Conservation (phyloP, 1,284 basidiomycete genomes). For the Irpex lacteus region DNA sequence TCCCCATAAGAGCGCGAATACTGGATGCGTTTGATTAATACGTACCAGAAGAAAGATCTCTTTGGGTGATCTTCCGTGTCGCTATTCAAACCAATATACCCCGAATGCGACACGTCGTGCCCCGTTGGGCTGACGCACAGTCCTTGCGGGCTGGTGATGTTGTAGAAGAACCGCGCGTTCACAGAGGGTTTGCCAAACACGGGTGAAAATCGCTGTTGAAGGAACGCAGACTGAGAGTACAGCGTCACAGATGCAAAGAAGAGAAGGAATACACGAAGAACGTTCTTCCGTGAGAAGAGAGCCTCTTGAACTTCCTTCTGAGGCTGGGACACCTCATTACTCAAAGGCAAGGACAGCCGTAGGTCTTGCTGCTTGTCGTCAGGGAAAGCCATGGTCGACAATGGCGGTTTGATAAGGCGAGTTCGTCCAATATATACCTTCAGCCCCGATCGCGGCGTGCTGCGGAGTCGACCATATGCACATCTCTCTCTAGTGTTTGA, state of each 20-base stretch:
- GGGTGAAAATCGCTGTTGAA: not conserved
- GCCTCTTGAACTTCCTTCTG: not conserved
- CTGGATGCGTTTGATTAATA: not conserved
- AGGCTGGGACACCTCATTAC: not conserved
- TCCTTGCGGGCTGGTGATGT: slow-evolving; percentile 6
- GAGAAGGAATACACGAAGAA: not conserved
- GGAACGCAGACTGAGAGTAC: not conserved
- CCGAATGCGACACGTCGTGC: slow-evolving; percentile 21
- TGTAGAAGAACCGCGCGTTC: slow-evolving; percentile 1
- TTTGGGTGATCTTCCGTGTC: slow-evolving; percentile 26
- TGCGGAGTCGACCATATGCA: not conserved
- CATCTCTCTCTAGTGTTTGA: too few relatives aligned
- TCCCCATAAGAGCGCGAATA: not conserved
- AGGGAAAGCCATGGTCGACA: not conserved
- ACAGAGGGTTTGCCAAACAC: not conserved
- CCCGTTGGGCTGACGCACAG: slow-evolving; percentile 4
- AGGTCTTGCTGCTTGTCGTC: not conserved
- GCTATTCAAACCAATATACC: slow-evolving; percentile 30
- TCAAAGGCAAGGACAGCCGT: not conserved
- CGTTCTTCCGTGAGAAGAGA: not conserved
- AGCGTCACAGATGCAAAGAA: not conserved
- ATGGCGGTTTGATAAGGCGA: not conserved
- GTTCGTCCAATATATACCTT: not conserved
- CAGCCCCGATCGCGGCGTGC: not conserved
- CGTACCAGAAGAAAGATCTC: slow-evolving; percentile 34